Evolutionary conservation across 2,329 filamentous ascomycete species (phyloP).

Genomic region (Parafenestella ontariensis): DNA sequence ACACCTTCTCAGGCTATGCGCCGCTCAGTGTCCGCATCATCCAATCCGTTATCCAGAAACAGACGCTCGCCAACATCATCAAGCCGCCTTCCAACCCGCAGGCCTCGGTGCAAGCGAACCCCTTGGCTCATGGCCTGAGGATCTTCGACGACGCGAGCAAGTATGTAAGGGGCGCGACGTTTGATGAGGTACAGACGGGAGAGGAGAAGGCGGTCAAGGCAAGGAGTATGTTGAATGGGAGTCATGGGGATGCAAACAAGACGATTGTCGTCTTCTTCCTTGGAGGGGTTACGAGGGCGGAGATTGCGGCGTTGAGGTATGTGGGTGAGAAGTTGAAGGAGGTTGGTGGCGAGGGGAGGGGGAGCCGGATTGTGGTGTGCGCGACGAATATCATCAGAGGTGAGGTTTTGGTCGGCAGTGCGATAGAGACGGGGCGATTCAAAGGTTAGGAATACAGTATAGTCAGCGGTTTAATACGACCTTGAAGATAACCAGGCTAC

Average conservation of each 20-base stretch:
- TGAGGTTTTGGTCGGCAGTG: conserved; percentile 84
- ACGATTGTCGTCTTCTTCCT: conserved; percentile 96
- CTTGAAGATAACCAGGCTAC: too few relatives aligned
- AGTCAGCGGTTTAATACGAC: too few relatives aligned
- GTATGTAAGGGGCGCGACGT: conserved; percentile 84
- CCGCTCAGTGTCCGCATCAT: conserved; percentile 90
- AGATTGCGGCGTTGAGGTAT: conserved; percentile 92
- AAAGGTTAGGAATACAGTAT: conserved; percentile 8
- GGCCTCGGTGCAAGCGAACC: conserved; percentile 54
- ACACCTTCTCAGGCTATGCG: conserved; percentile 96
- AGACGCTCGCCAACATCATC: conserved; percentile 71
- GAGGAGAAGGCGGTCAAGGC: conserved; percentile 93
- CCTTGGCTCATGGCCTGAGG: conserved; percentile 81
- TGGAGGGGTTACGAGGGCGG: conserved; percentile 95
- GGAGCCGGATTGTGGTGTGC: conserved; percentile 86
- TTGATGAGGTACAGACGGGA: conserved; percentile 90
- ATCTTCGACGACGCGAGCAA: conserved; percentile 93
- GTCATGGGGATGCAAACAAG: conserved; percentile 63
- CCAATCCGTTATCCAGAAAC: conserved; percentile 91
- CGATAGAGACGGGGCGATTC: conserved; percentile 70
- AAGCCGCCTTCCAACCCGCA: conserved; percentile 53
- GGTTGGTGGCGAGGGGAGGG: conserved; percentile 68
- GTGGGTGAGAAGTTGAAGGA: conserved; percentile 78
- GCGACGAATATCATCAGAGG: conserved; percentile 92
- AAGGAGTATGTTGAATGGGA: conserved; percentile 79